Evolutionary conservation across 768 basidiomycete genomes (phyloP).

Genomic region (Naematelia aurantialba): DNA sequence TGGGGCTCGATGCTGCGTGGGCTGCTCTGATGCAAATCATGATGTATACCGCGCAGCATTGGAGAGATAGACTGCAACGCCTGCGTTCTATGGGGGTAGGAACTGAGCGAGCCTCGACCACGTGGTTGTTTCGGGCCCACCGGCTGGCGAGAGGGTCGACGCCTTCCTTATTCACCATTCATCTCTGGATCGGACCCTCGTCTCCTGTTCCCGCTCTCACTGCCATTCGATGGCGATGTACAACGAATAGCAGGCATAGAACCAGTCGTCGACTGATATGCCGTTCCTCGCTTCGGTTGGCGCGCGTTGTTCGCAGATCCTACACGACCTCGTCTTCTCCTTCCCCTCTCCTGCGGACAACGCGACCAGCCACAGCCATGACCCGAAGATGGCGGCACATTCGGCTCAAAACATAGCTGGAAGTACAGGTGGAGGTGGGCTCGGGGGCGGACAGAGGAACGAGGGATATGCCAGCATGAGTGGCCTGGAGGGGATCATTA

Average conservation of each 20-base stretch:
- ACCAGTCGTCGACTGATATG: conserved; percentile 9
- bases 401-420: neutral
- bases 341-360: conserved; percentile 33
- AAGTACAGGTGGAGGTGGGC: neutral
- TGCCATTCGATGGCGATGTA: neutral
- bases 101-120: too few relatives aligned
- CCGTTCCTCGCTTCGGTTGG: conserved; percentile 33
- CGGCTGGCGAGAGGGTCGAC: too few relatives aligned
- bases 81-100: too few relatives aligned
- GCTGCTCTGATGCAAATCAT: too few relatives aligned
- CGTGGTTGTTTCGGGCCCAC: too few relatives aligned
- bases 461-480: neutral
- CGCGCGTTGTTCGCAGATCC: conserved; percentile 27
- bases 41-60: too few relatives aligned
- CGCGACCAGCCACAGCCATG: neutral
- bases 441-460: too few relatives aligned
- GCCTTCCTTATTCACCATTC: neutral
- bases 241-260: neutral
- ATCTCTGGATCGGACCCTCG: neutral
- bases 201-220: neutral
- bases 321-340: conserved; percentile 39
- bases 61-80: too few relatives aligned
- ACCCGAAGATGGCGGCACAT: too few relatives aligned
- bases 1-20: too few relatives aligned
- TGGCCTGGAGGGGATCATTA: conserved; percentile 9